Percentiles rank a stretch among this genome's conserved stretches.
These are phyloP conservation scores for Trypanosoma theileri DNA, from an alignment of 208 protist genomes.

Conservation along the genomic window DNA sequence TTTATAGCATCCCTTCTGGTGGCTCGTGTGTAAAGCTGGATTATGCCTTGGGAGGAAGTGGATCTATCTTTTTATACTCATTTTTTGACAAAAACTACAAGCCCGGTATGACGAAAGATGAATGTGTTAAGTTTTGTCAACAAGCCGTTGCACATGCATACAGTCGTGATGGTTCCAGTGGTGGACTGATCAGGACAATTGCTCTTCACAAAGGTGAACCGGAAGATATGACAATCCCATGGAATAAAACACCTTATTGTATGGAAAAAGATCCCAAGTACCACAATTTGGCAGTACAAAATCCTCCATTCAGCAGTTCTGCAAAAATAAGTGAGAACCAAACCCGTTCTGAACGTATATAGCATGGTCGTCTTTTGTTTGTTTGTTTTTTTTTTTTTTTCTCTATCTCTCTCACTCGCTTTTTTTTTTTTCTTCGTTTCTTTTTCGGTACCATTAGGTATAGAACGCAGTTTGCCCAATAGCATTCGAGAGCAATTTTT, in stretches of 20 bases:
- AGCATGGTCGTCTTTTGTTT: slow-evolving; percentile 1
- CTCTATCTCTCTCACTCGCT: no score
- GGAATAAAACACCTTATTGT: slow-evolving; percentile 85
- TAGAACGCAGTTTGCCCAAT: not conserved
- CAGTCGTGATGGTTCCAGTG: slow-evolving; percentile 97
- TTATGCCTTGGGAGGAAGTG: slow-evolving; percentile 95
- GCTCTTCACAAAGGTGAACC: slow-evolving; percentile 79
- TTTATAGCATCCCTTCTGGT: slow-evolving; percentile 97
- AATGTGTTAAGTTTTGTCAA: slow-evolving; percentile 94
- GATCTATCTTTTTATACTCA: slow-evolving; percentile 98
- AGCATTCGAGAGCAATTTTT: not conserved
- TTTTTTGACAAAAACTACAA: slow-evolving; percentile 98
- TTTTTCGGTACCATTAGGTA: not conserved
- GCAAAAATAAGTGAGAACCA: slow-evolving; percentile 72
- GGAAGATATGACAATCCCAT: slow-evolving; percentile 83
- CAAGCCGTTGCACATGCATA: slow-evolving; percentile 97
- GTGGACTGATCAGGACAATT: slow-evolving; percentile 96
- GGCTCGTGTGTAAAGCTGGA: slow-evolving; percentile 93
- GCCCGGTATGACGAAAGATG: slow-evolving; percentile 95
- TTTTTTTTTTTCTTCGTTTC: not conserved
- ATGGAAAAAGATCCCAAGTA: slow-evolving; percentile 92
- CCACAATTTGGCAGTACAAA: slow-evolving; percentile 54
- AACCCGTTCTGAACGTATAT: slow-evolving; percentile 29
- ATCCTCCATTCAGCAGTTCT: slow-evolving; percentile 77
- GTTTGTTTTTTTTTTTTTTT: slow-evolving; percentile 1